Evolutionary conservation across 129 eudicot species (phyloP).

Genomic region (Saposhnikovia divaricata): DNA sequence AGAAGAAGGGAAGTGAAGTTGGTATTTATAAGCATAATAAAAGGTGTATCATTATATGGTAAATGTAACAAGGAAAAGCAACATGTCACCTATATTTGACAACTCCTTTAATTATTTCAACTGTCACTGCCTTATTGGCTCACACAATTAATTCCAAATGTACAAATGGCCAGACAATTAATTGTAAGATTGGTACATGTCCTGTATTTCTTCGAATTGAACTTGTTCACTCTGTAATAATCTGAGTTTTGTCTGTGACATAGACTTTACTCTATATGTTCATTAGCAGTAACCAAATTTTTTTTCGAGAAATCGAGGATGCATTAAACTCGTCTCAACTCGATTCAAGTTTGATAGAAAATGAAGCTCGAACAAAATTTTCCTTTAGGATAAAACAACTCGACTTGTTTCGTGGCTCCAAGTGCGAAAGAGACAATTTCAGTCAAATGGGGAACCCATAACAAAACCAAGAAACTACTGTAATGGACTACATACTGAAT

Average conservation of each 20-base stretch:
- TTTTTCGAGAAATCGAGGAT: too few relatives aligned
- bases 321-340: too few relatives aligned
- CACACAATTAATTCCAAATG: conserved; percentile 1
- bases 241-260: not conserved
- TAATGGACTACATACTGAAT: not conserved
- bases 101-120: not conserved
- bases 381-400: too few relatives aligned
- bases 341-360: too few relatives aligned
- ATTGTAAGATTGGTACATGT: not conserved
- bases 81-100: conserved; percentile 4
- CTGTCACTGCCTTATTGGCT: conserved; percentile 4
- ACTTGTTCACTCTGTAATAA: not conserved
- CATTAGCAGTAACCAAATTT: too few relatives aligned
- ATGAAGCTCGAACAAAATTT: too few relatives aligned
- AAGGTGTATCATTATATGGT: not conserved
- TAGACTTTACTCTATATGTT: too few relatives aligned
- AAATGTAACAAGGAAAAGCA: conserved; percentile 1
- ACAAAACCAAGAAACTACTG: not conserved
- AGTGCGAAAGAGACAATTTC: not conserved
- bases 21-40: not conserved
- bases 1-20: not conserved
- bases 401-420: not conserved
- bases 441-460: not conserved
- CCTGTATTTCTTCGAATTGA: not conserved
- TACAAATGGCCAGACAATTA: not conserved